Conservation (phyloP, 1,284 basidiomycete genomes). For the Ceratobasidium sp. region DNA sequence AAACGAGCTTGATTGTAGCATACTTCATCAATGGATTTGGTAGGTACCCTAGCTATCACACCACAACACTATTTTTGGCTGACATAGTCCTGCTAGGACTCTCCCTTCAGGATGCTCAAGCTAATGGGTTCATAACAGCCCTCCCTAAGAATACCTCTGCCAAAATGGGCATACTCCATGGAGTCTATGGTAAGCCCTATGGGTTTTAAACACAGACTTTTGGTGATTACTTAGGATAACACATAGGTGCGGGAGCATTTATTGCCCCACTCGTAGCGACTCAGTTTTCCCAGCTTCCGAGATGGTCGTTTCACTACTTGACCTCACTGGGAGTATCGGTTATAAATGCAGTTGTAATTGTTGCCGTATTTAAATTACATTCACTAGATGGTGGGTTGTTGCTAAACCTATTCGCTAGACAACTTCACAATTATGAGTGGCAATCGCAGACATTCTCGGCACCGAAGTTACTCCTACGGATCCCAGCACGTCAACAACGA, state of each 20-base stretch:
- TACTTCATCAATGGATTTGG: constrained; percentile 75
- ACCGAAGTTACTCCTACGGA: not conserved
- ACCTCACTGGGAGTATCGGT: constrained; percentile 69
- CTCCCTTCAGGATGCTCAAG: constrained; percentile 65
- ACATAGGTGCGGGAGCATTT: constrained; percentile 63
- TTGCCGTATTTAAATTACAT: constrained; percentile 67
- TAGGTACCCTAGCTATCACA: constrained; percentile 59
- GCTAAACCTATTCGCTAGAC: not conserved
- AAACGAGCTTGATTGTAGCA: constrained; percentile 52
- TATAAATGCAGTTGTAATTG: constrained; percentile 62
- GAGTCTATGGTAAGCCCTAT: constrained; percentile 60
- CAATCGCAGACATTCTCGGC: constrained; percentile 12
- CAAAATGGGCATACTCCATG: constrained; percentile 70
- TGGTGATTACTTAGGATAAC: not conserved
- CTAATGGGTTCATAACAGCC: constrained; percentile 68
- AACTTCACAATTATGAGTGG: not conserved
- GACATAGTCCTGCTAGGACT: not conserved
- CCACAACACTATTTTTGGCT: constrained; percentile 56
- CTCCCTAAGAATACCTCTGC: constrained; percentile 61
- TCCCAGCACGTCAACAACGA: not conserved
- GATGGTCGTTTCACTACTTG: constrained; percentile 77
- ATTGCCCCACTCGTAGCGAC: constrained; percentile 73
- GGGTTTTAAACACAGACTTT: not conserved
- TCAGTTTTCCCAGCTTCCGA: constrained; percentile 65
- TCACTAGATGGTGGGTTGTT: constrained; percentile 62